Base-by-base conservation (phyloP, 768 basidiomycete species). In the Tremella yokohamensis region DNA sequence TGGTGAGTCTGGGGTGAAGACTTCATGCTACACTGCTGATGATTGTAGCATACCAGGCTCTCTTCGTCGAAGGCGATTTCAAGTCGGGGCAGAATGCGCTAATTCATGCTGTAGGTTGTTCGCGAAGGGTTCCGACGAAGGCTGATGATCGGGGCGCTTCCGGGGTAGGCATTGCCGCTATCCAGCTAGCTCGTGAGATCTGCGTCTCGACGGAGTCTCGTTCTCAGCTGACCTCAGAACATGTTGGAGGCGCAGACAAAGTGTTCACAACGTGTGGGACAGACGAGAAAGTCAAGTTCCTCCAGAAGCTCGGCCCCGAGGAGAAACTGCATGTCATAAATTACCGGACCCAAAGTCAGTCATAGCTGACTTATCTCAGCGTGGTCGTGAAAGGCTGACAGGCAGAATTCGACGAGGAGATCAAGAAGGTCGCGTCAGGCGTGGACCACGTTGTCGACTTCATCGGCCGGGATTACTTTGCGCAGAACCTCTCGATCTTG, bases 201-300 rank as follows among this genome's bases (percentile, higher is more conserved):
- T 2, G 6, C 20, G 26, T 18, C 29, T 2, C 52, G 48, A 15
- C 45, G 19, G 52, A 54, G 47, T 49, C 38, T 50, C 20, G 53
- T 34, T 16, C 25, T 45, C 12, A 78, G 50, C 45, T 51, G 40
- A 39, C 34, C 8, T 39, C 25, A 72, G 70, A 70, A 22, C 61
- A 70, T 20, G 66, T 73, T 15, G 56, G 66, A 15, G 67, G 64
- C 34, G 72, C 73, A 22, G 55, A 55, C 49, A 73, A 84, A 11
- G 85, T 94, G 9, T 89, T 84, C 52, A 87, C 88, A 8, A 96
- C 93, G 2, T 89, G 90, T 13, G 93, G 92, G 3, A 86, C 84
- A 3, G 79, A 83, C 71, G 87, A 87, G 38, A 96, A 96, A 77
- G 82, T 91, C 48, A 81, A 86, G 54, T 90, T 92, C 37, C 78